Conservation (phyloP, 495 filamentous ascomycete species). For the Penicillium angulare region DNA sequence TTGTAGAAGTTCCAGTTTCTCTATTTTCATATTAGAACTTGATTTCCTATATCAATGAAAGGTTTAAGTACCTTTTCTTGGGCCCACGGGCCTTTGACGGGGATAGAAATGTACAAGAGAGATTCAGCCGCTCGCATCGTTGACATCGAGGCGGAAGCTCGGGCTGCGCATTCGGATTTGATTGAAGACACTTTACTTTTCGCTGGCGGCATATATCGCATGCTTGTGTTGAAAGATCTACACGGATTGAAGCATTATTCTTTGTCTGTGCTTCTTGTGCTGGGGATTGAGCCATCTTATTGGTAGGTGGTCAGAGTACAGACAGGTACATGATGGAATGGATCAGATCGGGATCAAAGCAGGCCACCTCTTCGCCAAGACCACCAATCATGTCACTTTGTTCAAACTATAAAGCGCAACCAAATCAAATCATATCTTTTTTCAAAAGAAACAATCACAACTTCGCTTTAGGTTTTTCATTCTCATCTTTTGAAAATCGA, state of each 20-base stretch:
- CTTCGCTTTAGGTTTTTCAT: too few species aligned
- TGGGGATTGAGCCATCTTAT: too few species aligned
- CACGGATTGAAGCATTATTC: too few species aligned
- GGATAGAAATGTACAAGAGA: conserved; percentile 19
- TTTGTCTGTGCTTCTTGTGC: too few species aligned
- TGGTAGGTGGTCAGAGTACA: too few species aligned
- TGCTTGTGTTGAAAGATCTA: conserved; percentile 7
- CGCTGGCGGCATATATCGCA: conserved; percentile 21
- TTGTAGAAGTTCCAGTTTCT: background rate
- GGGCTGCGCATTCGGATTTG: background rate
- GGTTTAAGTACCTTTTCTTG: conserved; percentile 13
- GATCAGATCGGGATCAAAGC: too few species aligned
- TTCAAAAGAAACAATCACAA: too few species aligned
- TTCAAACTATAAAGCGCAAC: too few species aligned
- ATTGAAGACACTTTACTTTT: conserved; percentile 18
- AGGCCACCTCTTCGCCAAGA: too few species aligned
- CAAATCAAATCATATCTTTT: too few species aligned
- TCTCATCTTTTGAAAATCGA: conserved; percentile 22
- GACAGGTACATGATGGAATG: too few species aligned
- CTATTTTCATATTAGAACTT: background rate
- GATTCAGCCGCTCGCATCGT: conserved; percentile 17
- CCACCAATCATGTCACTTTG: too few species aligned
- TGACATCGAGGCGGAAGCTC: background rate
- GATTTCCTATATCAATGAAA: background rate
- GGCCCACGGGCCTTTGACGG: conserved; percentile 18